These are phyloP conservation scores for Ceratocystis destructans DNA, from an alignment of 2,329 filamentous ascomycete genomes.

Conservation along the genomic window DNA sequence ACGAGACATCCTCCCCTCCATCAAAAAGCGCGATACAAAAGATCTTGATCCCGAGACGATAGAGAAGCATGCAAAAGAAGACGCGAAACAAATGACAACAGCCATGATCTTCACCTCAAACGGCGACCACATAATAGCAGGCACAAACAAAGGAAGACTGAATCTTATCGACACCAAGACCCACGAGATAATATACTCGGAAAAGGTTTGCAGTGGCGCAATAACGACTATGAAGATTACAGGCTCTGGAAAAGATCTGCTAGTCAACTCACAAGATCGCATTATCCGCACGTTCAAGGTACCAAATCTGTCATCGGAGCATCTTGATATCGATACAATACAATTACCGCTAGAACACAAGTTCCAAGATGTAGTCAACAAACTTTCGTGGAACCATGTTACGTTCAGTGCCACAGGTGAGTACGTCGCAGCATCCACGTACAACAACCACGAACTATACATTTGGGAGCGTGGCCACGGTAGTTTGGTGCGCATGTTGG, in stretches of 20 bases:
- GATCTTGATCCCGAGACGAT: slow-evolving; percentile 55
- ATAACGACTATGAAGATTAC: slow-evolving; percentile 80
- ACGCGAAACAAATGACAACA: slow-evolving; percentile 89
- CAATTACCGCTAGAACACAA: slow-evolving; percentile 91
- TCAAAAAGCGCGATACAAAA: slow-evolving; percentile 58
- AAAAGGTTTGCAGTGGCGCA: slow-evolving; percentile 72
- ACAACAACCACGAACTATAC: slow-evolving; percentile 97
- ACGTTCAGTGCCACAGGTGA: slow-evolving; percentile 89
- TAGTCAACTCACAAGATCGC: slow-evolving; percentile 87
- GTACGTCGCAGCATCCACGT: slow-evolving; percentile 91
- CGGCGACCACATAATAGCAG: slow-evolving; percentile 79
- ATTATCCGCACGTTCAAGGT: slow-evolving; percentile 88
- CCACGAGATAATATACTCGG: slow-evolving; percentile 74
- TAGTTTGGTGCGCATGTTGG: slow-evolving; percentile 88
- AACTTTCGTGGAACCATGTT: slow-evolving; percentile 90
- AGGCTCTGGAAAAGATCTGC: slow-evolving; percentile 65
- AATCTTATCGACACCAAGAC: slow-evolving; percentile 84
- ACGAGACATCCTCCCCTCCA: slow-evolving; percentile 67
- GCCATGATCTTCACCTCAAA: slow-evolving; percentile 76
- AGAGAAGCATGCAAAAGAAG: slow-evolving; percentile 79
- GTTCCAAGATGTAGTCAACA: slow-evolving; percentile 94
- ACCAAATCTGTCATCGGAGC: slow-evolving; percentile 55
- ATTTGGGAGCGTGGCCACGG: slow-evolving; percentile 94
- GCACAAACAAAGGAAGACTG: slow-evolving; percentile 88
- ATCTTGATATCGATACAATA: slow-evolving; percentile 72